phyloP scores from a whole-genome alignment of 768 basidiomycete species.

The Leccinum sublutescens region DNA sequence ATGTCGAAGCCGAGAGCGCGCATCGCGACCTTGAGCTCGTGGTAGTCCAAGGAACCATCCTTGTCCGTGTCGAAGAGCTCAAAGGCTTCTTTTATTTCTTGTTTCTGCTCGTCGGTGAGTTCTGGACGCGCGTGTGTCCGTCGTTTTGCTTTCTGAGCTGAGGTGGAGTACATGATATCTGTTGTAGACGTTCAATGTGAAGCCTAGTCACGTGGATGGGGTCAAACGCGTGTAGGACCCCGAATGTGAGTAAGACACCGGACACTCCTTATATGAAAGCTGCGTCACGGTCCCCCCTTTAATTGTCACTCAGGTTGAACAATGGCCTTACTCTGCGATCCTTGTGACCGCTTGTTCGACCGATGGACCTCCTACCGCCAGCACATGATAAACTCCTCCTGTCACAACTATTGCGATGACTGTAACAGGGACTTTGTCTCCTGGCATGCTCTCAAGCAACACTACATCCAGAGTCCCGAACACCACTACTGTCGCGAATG shows the following conservation, averaged over 20 bases:
- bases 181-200: slow-evolving; percentile 2
- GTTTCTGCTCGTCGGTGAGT: slow-evolving; percentile 84
- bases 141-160: slow-evolving; percentile 70
- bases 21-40: slow-evolving; percentile 99
- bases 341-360: slow-evolving; percentile 40
- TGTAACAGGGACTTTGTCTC: slow-evolving; percentile 49
- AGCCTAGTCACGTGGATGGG: slow-evolving; percentile 23
- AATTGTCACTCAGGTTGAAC: not conserved
- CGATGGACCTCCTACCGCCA: slow-evolving; percentile 28
- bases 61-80: slow-evolving; percentile 99
- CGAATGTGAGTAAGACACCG: not conserved
- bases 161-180: slow-evolving; percentile 52
- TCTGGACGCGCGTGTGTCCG: slow-evolving; percentile 77
- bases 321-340: slow-evolving; percentile 28
- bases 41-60: slow-evolving; percentile 94
- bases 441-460: slow-evolving; percentile 40
- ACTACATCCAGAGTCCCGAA: slow-evolving; percentile 47
- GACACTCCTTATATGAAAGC: not conserved
- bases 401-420: slow-evolving; percentile 45
- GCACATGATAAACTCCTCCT: slow-evolving; percentile 36
- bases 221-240: slow-evolving; percentile 32
- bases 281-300: not conserved
- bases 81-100: slow-evolving; percentile 98
- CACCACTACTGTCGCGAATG: slow-evolving; percentile 58
- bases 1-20: slow-evolving; percentile 95